Conservation (phyloP, 1,139 yeast species). For the Wickerhamiella pararugosa region DNA sequence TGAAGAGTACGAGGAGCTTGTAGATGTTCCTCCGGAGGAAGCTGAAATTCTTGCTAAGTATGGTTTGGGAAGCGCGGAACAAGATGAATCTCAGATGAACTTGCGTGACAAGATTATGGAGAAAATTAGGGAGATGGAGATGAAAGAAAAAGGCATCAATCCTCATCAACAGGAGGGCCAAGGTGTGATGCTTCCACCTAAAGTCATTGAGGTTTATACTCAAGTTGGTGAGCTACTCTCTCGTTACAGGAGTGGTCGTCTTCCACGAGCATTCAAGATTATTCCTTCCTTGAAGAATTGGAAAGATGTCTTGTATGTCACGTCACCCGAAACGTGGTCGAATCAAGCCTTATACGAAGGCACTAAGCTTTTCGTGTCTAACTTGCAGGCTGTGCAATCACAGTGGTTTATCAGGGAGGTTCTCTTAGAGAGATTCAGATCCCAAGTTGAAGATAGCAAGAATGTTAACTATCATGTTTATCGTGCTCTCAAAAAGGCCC, state of each 20-base stretch:
- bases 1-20: constrained; percentile 37
- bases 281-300: constrained; percentile 85
- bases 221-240: constrained; percentile 79
- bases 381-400: constrained; percentile 73
- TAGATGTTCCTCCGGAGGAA: constrained; percentile 34
- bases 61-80: constrained; percentile 26
- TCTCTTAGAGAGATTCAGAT: constrained; percentile 70
- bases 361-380: constrained; percentile 82
- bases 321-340: constrained; percentile 88
- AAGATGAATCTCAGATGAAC: constrained; percentile 39
- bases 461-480: constrained; percentile 73
- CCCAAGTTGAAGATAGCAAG: constrained; percentile 57
- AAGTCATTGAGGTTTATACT: constrained; percentile 86
- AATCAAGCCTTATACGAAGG: constrained; percentile 96
- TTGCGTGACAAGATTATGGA: constrained; percentile 89
- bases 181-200: constrained; percentile 73
- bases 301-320: constrained; percentile 88
- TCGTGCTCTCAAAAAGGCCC: constrained; percentile 77
- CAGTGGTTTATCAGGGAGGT: constrained; percentile 68
- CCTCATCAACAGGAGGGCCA: constrained; percentile 13
- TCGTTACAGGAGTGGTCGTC: constrained; percentile 89
- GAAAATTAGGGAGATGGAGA: constrained; percentile 45
- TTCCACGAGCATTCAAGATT: constrained; percentile 89
- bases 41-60: constrained; percentile 28
- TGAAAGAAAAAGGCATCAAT: constrained; percentile 20